These are phyloP conservation scores for Solanum chacoense DNA, from an alignment of 305 asterid species.

Conservation along the genomic window DNA sequence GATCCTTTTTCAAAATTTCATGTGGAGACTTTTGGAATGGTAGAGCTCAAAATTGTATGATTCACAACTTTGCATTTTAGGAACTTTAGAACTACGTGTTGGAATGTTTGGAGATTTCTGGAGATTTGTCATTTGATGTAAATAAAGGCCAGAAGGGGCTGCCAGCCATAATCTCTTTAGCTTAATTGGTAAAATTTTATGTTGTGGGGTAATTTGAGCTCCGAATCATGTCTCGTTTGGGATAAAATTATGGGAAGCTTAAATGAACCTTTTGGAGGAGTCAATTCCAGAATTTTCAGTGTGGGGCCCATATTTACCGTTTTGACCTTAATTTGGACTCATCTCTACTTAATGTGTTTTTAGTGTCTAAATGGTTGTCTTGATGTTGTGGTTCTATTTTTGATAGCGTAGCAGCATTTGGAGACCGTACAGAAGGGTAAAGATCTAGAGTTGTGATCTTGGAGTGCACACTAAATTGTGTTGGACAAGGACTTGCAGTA, in stretches of 20 bases:
- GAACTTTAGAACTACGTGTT: background rate
- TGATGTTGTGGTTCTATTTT: background rate
- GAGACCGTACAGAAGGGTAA: background rate
- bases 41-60: background rate
- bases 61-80: too few species aligned
- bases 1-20: background rate
- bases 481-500: background rate
- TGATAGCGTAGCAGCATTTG: background rate
- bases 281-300: too few species aligned
- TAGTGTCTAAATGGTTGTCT: too few species aligned
- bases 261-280: background rate
- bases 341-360: background rate
- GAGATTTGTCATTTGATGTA: background rate
- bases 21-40: background rate
- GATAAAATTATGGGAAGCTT: background rate
- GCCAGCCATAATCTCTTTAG: background rate
- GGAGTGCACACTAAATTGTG: background rate
- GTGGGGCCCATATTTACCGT: background rate
- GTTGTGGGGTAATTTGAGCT: background rate
- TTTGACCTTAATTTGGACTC: background rate
- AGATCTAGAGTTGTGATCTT: background rate
- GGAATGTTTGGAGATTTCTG: background rate
- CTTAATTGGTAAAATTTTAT: background rate
- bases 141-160: background rate
- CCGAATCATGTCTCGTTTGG: background rate